These are phyloP conservation scores for Fusarium coicis DNA, from an alignment of 2,329 filamentous ascomycete genomes.

Conservation along the genomic window DNA sequence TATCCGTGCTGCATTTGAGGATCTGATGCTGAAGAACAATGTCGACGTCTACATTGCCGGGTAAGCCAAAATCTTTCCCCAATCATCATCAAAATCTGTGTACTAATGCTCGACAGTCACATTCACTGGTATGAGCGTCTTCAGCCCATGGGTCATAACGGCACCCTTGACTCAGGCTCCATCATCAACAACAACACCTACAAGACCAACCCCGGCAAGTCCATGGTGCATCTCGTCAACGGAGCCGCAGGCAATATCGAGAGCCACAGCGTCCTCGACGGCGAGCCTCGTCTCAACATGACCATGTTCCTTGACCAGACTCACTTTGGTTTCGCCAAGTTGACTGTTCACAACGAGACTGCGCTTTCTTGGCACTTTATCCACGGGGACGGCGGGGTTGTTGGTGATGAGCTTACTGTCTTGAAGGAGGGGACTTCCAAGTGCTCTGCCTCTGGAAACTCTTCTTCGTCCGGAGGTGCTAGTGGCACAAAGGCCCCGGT, in stretches of 20 bases:
- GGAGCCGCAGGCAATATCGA: constrained; percentile 4
- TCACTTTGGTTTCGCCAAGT: constrained; percentile 4
- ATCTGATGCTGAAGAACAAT: not conserved
- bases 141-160: not conserved
- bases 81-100: too few species aligned
- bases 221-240: not conserved
- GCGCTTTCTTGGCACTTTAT: not conserved
- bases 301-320: not conserved
- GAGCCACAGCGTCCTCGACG: not conserved
- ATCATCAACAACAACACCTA: not conserved
- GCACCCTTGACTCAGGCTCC: not conserved
- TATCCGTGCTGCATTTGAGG: not conserved
- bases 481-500: not conserved
- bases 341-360: not conserved
- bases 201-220: not conserved
- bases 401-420: not conserved
- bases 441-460: not conserved
- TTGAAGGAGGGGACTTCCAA: not conserved
- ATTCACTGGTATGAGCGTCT: constrained; percentile 14
- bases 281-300: not conserved
- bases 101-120: not conserved
- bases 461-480: not conserved
- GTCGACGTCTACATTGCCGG: constrained; percentile 3
- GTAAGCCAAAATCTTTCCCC: too few species aligned
- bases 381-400: not conserved